phyloP scores from a whole-genome alignment of 805 yeast genomes.

The Kuraishia hungarica region DNA sequence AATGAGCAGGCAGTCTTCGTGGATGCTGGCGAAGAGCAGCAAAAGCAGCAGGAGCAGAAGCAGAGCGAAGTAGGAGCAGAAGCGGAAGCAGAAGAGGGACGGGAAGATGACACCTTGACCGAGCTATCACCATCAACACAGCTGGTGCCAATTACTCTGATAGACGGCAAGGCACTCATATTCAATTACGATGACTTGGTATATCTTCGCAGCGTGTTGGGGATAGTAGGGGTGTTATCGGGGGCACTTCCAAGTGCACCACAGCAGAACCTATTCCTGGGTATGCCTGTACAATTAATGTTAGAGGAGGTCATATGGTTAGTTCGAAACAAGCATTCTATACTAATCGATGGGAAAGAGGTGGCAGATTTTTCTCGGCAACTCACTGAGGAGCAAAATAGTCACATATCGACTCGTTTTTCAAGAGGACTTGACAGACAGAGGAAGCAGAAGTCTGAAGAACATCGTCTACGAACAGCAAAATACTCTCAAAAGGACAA shows the following conservation, averaged over 20 bases:
- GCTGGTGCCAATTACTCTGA: background rate
- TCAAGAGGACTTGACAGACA: background rate
- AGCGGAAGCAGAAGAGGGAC: background rate
- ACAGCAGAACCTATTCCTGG: constrained; percentile 84
- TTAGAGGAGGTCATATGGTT: constrained; percentile 71
- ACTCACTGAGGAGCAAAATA: constrained; percentile 7
- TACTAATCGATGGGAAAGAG: background rate
- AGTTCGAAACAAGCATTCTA: constrained; percentile 19
- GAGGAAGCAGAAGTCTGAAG: constrained; percentile 3
- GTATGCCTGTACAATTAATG: constrained; percentile 70
- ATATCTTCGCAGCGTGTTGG: constrained; percentile 15
- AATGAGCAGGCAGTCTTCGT: background rate
- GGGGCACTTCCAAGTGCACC: constrained; percentile 90
- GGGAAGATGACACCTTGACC: background rate
- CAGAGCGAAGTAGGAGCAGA: background rate
- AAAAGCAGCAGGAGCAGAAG: background rate
- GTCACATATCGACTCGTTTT: background rate
- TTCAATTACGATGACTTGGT: background rate
- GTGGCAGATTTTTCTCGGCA: constrained; percentile 4
- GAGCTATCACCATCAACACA: background rate
- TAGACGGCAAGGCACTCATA: background rate
- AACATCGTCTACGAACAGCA: constrained; percentile 4
- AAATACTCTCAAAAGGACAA: constrained; percentile 3
- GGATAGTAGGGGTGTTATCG: constrained; percentile 66
- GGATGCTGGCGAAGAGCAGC: background rate